Evolutionary conservation across 345 rosid species (phyloP), one percentile per base, ranked within the genome.

Genomic region (Populus nigra): DNA sequence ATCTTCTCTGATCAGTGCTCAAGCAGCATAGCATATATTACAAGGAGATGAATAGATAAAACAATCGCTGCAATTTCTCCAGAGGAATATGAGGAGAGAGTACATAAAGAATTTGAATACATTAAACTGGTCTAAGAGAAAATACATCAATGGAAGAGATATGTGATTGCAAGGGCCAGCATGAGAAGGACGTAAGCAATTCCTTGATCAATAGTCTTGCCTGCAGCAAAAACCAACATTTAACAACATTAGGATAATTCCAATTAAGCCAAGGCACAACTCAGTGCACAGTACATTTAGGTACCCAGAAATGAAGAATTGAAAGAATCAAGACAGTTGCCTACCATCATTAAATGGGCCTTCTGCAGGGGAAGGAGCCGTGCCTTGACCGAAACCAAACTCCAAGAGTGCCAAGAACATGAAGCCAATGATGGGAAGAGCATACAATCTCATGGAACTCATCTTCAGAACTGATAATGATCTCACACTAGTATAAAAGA

Each of bases 321-420:
- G 18, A 25, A 6, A 65, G 1, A 65, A 25, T 6, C 18, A 31
- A 16, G 27, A 23, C 18, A 65, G 1, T 8, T 9, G 55, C 83
- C 0, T 76, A 90, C 91, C 93, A 62, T 85, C 81, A 69, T 45
- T 88, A 36, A 86, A 76, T 2, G 87, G 89, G 3, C 73, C 73
- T 11, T 77, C 77, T 0, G 90, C 76, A 23, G 88, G 87, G 1
- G 93, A 79, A 16, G 90, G 84, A 75, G 85, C 78, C 73, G 18
- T 35, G 75, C 39, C 35, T 78, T 90, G 90, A 0, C 77, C 91
- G 62, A 25, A 49, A 18, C 87, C 75, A 50, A 85, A 76, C 79
- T 87, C 87, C 71, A 84, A 70, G 1, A 88, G 69, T 1, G 86
- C 84, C 76, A 85, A n/a, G 12, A 87, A 78, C 76, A 88, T 3